These are phyloP conservation scores for Anisodus acutangulus DNA, from an alignment of 257 asterid genomes.

Conservation along the genomic window DNA sequence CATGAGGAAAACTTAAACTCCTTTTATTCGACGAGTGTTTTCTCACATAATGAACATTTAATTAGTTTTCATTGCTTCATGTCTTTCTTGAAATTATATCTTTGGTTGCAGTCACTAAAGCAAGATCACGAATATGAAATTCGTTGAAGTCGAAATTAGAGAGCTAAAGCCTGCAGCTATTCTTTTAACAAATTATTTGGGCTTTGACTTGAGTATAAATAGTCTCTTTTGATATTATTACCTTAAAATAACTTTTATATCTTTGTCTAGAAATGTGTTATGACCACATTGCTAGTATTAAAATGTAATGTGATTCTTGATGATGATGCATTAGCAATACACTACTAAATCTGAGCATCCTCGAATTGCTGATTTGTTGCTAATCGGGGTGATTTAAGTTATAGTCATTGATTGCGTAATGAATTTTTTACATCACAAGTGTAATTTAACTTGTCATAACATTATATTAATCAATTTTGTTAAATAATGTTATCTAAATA, in stretches of 20 bases:
- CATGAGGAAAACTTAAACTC: neutral
- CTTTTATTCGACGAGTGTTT: neutral
- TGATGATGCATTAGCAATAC: neutral
- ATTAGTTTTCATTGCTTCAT: neutral
- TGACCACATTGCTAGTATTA: neutral
- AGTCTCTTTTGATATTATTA: neutral
- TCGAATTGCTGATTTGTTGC: neutral
- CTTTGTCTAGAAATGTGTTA: neutral
- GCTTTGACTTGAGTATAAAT: neutral
- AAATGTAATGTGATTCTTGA: neutral
- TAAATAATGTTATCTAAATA: too few species aligned
- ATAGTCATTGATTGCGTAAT: neutral
- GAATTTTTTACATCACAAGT: neutral
- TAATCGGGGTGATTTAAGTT: neutral
- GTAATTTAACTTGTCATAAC: neutral
- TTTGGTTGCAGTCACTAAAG: neutral
- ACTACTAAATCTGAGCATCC: neutral
- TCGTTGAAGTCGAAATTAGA: neutral
- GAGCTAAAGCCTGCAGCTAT: neutral
- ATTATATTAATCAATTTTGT: too few species aligned
- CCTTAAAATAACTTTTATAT: neutral
- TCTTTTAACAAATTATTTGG: constrained; percentile 11
- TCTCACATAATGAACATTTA: neutral
- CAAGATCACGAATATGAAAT: neutral
- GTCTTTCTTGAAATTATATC: neutral